These are phyloP conservation scores for Mikania micrantha DNA, from an alignment of 129 eudicot species.

Conservation along the genomic window DNA sequence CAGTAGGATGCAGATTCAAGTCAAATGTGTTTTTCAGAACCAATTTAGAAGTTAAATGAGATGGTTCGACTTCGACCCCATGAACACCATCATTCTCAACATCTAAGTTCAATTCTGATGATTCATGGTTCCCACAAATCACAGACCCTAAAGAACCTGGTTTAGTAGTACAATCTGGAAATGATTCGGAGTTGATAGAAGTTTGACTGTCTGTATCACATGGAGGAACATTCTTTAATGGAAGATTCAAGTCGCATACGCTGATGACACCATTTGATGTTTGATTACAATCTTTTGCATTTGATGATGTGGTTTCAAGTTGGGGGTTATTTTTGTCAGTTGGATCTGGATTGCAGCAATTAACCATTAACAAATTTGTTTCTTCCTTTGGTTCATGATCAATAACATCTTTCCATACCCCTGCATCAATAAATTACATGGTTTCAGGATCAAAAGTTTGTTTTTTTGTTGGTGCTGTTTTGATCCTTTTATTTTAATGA, in stretches of 20 bases:
- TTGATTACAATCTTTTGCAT: conserved; percentile 9
- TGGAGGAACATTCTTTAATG: conserved; percentile 11
- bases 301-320: not conserved
- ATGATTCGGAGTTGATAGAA: conserved; percentile 2
- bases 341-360: not conserved
- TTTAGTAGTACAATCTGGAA: not conserved
- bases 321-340: not conserved
- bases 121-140: not conserved
- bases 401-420: not conserved
- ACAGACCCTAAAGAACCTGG: conserved; percentile 3
- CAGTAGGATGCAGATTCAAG: conserved; percentile 20
- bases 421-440: not conserved
- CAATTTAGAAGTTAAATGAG: conserved; percentile 9
- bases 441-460: not conserved
- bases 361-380: not conserved
- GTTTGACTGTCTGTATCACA: conserved; percentile 19
- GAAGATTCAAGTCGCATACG: conserved; percentile 26
- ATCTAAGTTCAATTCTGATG: conserved; percentile 5
- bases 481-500: not conserved
- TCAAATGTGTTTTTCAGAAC: conserved; percentile 20
- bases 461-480: not conserved
- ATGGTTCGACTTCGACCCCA: conserved; percentile 14
- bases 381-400: conserved; percentile 4
- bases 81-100: conserved; percentile 10
- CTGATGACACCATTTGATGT: not conserved